Percentiles rank a stretch among this genome's conserved stretches.
Conservation (phyloP, 768 basidiomycete genomes). For the Panaeolus cyanescens region DNA sequence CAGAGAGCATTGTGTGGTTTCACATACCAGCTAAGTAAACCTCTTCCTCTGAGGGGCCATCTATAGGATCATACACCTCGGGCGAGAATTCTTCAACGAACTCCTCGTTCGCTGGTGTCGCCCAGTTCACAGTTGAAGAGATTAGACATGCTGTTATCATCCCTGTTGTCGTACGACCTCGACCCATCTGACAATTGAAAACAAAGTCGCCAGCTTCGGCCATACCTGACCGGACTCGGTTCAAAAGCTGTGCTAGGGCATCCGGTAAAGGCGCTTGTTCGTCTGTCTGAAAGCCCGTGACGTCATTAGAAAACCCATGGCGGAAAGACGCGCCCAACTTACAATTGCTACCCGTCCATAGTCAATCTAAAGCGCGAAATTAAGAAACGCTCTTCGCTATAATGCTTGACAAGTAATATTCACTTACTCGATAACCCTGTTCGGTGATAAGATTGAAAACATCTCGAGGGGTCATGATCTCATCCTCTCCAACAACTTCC, state of each 20-base stretch:
- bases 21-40: slow-evolving; percentile 80
- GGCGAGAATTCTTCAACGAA: slow-evolving; percentile 27
- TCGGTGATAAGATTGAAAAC: slow-evolving; percentile 73
- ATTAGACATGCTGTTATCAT: slow-evolving; percentile 92
- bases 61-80: slow-evolving; percentile 66
- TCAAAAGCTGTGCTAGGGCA: slow-evolving; percentile 77
- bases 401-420: not conserved
- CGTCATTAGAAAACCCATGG: slow-evolving; percentile 1
- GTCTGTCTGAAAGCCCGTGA: slow-evolving; percentile 67
- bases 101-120: slow-evolving; percentile 42
- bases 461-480: slow-evolving; percentile 87
- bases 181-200: slow-evolving; percentile 98
- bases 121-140: slow-evolving; percentile 70
- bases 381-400: not conserved
- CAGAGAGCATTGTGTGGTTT: not conserved
- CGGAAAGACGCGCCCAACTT: slow-evolving; percentile 27
- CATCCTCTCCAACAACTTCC: slow-evolving; percentile 81
- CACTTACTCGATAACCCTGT: slow-evolving; percentile 74
- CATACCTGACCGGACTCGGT: slow-evolving; percentile 64
- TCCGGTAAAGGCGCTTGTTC: slow-evolving; percentile 95
- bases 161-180: slow-evolving; percentile 91
- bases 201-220: slow-evolving; percentile 73
- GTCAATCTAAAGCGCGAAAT: slow-evolving; percentile 55
- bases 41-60: slow-evolving; percentile 86
- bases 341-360: slow-evolving; percentile 92